Base-by-base conservation (phyloP, 1,284 basidiomycete genomes). In the Naganishia sp. region DNA sequence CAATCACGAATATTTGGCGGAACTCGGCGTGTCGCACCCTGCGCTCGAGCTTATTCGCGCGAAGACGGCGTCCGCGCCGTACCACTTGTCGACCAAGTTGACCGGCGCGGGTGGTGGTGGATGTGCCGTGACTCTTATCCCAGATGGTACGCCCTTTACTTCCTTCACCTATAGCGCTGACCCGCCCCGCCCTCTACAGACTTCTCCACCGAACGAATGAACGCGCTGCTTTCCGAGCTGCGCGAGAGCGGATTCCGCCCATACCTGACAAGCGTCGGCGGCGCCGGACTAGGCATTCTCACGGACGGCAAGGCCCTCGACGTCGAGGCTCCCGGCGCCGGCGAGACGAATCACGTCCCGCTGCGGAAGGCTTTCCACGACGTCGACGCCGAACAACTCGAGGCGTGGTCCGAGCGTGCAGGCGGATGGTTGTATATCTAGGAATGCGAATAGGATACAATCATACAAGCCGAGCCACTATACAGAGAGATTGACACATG, bases 31-130 rank as follows among this genome's bases (percentile, higher is more conserved):
- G 28, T 93, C 92, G 1, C 96, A 99, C 78, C 86, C 90, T 5
- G 82, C 88, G 1, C 82, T 99, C 59, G 96, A 99, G 79, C 81
- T 84, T 46, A 93, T 98, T 72, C 86, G 88, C 63, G 80, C 83
- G 39, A 87, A 85, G 72, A 92, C 93, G 0, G 80, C 82, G 4
- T 81, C 82, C 16, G 74, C 81, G 69, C 87, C 87, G 7, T 90
- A 88, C 79, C 81, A 81, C 6, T 82, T 99, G 55, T 87, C 88
- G 71, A 97, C 95, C n/a, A 99, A 99, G 82, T 81, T 99, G 63
- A 99, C 96, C 2, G 96, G 96, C 48, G 95, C 96, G 2, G 96
- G 96, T n/a, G 96, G 96, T 33, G 96, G 96, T 18, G 96, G 96
- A 18, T 99, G 96, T 75, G 90, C 95, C 2, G 93, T 99, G 33